Evolutionary conservation across 2,329 filamentous ascomycete genomes (phyloP).

Genomic region (Fusarium nodosum): DNA sequence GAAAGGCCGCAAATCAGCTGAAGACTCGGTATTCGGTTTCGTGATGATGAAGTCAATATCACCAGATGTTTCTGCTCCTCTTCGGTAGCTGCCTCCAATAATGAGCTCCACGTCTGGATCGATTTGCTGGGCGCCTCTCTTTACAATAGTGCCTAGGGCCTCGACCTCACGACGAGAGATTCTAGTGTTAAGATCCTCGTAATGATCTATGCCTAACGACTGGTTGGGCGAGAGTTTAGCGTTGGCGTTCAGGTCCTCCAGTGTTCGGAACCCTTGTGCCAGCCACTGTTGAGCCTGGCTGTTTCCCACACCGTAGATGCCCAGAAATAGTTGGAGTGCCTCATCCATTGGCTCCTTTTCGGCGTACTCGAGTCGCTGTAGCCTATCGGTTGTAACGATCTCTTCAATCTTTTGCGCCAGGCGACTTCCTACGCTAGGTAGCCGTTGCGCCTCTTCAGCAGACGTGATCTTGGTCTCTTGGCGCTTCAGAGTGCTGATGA

Average conservation of each 20-base stretch:
- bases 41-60: slow-evolving; percentile 92
- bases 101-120: slow-evolving; percentile 77
- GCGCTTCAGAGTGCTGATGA: slow-evolving; percentile 77
- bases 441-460: slow-evolving; percentile 74
- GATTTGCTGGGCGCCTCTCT: slow-evolving; percentile 67
- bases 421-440: slow-evolving; percentile 78
- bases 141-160: slow-evolving; percentile 75
- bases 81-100: slow-evolving; percentile 86
- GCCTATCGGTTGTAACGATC: slow-evolving; percentile 79
- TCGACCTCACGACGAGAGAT: slow-evolving; percentile 85
- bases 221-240: slow-evolving; percentile 78
- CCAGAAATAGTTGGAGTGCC: slow-evolving; percentile 76
- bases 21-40: slow-evolving; percentile 67
- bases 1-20: slow-evolving; percentile 71
- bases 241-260: slow-evolving; percentile 76
- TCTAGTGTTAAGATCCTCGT: slow-evolving; percentile 80
- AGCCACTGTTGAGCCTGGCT: slow-evolving; percentile 81
- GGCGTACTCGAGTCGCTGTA: slow-evolving; percentile 79
- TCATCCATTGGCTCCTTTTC: slow-evolving; percentile 75
- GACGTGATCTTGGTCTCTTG: slow-evolving; percentile 75
- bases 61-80: slow-evolving; percentile 79
- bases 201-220: slow-evolving; percentile 81
- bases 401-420: slow-evolving; percentile 91
- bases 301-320: slow-evolving; percentile 83
- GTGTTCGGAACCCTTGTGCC: slow-evolving; percentile 77